Evolutionary conservation across 306 rosid genomes (phyloP).

Genomic region (Adenanthera pavonina): DNA sequence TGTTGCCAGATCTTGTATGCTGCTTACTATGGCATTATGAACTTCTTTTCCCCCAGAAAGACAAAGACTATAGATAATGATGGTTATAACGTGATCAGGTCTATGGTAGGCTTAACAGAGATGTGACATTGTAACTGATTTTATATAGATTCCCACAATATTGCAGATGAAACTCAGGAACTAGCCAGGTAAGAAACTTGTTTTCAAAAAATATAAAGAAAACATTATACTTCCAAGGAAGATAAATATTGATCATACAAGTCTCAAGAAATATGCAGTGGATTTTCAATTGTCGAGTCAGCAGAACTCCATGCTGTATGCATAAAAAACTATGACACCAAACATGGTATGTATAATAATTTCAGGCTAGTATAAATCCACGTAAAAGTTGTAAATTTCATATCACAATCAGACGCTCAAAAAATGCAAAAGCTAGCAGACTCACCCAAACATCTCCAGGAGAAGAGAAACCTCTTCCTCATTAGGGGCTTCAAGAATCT

Average conservation of each 20-base stretch:
- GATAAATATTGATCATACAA: slow-evolving; percentile 4
- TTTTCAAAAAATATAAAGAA: slow-evolving; percentile 8
- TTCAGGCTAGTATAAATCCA: slow-evolving; percentile 32
- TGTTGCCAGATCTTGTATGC: slow-evolving; percentile 92
- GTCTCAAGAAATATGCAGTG: slow-evolving; percentile 8
- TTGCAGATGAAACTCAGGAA: slow-evolving; percentile 32
- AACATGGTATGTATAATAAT: neutral
- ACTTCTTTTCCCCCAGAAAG: slow-evolving; percentile 94
- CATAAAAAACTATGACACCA: neutral
- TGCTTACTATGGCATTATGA: slow-evolving; percentile 92
- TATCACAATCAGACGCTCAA: slow-evolving; percentile 29
- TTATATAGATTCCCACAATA: slow-evolving; percentile 9
- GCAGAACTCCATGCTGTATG: slow-evolving; percentile 15
- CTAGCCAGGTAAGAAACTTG: neutral
- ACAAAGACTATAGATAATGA: slow-evolving; percentile 65
- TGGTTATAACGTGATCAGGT: slow-evolving; percentile 9
- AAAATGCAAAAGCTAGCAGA: slow-evolving; percentile 35
- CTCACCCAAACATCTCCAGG: slow-evolving; percentile 94
- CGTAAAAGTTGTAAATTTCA: slow-evolving; percentile 31
- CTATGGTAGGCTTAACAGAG: slow-evolving; percentile 10
- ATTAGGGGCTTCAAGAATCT: slow-evolving; percentile 91
- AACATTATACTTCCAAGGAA: neutral
- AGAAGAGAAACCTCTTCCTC: slow-evolving; percentile 97
- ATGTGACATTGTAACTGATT: slow-evolving; percentile 12
- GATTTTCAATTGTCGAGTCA: slow-evolving; percentile 22